These are phyloP conservation scores for Pseudomassariella vexata DNA, from an alignment of 2,329 filamentous ascomycete genomes.

Conservation along the genomic window DNA sequence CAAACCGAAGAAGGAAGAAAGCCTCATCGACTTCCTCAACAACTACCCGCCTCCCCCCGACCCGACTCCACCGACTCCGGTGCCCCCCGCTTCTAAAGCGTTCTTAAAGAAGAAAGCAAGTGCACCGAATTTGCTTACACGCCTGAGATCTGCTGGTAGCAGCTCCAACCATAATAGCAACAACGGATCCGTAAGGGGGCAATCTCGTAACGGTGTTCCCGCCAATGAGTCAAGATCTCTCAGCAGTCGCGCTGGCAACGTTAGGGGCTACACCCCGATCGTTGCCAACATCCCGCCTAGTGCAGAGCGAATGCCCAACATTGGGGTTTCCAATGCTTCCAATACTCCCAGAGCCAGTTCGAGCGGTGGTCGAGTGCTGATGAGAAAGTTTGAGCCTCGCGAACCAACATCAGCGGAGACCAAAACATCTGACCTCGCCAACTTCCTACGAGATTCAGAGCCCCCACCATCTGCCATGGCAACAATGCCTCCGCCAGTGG, in stretches of 20 bases:
- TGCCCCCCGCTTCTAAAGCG: conserved; percentile 24
- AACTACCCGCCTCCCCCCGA: conserved; percentile 61
- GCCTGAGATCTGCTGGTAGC: conserved; percentile 38
- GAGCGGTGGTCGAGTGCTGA: conserved; percentile 36
- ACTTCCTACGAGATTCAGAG: conserved; percentile 64
- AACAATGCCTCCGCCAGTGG: conserved; percentile 19
- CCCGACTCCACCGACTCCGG: conserved; percentile 24
- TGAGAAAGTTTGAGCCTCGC: conserved; percentile 54
- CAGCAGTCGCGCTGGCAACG: conserved; percentile 3
- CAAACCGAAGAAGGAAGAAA: conserved; percentile 52
- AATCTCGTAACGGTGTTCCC: conserved; percentile 14
- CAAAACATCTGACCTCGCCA: conserved; percentile 63
- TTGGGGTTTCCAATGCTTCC: not conserved
- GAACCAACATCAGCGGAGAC: conserved; percentile 38
- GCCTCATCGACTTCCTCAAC: conserved; percentile 66
- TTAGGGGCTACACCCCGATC: conserved; percentile 3
- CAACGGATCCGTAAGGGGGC: conserved; percentile 16
- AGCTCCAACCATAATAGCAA: conserved; percentile 17
- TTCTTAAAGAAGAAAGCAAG: conserved; percentile 59
- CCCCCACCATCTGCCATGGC: conserved; percentile 44
- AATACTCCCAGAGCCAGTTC: conserved; percentile 15
- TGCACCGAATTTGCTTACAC: conserved; percentile 55
- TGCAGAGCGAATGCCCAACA: too few relatives aligned
- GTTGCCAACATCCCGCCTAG: conserved; percentile 13
- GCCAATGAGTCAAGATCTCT: conserved; percentile 5